A percentile compares a stretch with the other conserved stretches of the same genome.
Conservation (phyloP, 768 basidiomycete genomes). For the Macrocybe gigantea region DNA sequence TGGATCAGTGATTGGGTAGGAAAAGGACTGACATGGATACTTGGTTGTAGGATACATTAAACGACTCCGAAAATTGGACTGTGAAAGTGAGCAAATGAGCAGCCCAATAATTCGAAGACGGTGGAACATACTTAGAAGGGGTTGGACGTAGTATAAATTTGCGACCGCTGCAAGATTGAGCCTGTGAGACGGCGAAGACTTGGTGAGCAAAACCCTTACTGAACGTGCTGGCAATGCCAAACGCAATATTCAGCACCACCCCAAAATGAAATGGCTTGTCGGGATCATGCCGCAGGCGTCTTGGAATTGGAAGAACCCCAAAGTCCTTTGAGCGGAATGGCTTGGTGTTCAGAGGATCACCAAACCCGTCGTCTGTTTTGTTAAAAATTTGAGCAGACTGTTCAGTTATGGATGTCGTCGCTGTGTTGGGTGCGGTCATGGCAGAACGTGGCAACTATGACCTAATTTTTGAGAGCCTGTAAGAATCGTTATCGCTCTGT, state of each 20-base stretch:
- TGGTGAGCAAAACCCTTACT: constrained; percentile 19
- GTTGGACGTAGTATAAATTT: constrained; percentile 82
- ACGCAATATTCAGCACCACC: constrained; percentile 43
- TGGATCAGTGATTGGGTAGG: constrained; percentile 15
- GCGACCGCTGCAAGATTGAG: constrained; percentile 38
- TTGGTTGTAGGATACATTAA: constrained; percentile 26
- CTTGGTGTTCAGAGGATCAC: background rate
- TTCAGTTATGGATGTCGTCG: no score
- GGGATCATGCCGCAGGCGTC: constrained; percentile 43
- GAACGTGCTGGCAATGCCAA: constrained; percentile 60
- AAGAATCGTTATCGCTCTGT: no score
- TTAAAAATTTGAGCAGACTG: no score
- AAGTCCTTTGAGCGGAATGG: constrained; percentile 36
- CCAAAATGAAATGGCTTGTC: constrained; percentile 48
- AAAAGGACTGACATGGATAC: constrained; percentile 25
- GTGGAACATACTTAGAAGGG: constrained; percentile 51
- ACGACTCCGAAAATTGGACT: constrained; percentile 36
- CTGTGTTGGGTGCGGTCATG: no score
- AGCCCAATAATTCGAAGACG: background rate
- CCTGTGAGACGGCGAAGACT: background rate
- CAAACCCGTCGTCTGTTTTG: no score
- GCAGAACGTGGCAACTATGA: no score
- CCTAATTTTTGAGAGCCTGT: no score
- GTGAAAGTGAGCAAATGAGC: background rate
- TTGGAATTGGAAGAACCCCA: constrained; percentile 61